Percentiles rank a stretch among this genome's conserved stretches.
Conservation (phyloP, 2,329 filamentous ascomycete species). For the Botryotinia narcissicola region DNA sequence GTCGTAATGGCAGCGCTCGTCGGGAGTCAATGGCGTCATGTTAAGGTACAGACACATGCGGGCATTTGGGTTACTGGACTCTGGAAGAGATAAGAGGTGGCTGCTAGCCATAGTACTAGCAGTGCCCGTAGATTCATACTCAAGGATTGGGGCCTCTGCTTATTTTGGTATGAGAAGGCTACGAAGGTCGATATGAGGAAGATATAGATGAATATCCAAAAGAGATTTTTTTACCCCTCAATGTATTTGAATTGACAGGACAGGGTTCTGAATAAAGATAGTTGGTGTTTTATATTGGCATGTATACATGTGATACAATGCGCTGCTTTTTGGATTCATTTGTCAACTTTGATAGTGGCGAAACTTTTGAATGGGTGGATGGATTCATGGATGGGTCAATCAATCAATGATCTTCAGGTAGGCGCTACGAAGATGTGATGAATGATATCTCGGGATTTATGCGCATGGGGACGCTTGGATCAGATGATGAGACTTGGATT, state of each 20-base stretch:
- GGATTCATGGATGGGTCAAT: background rate
- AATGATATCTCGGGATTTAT: background rate
- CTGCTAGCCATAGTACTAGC: constrained; percentile 1
- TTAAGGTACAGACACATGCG: constrained; percentile 18
- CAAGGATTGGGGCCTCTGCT: background rate
- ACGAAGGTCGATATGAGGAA: background rate
- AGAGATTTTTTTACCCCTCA: background rate
- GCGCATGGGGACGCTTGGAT: background rate
- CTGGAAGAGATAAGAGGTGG: background rate
- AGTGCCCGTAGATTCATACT: background rate
- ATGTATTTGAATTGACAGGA: constrained; percentile 1
- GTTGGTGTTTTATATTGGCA: background rate
- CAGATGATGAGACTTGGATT: background rate
- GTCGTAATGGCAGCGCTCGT: constrained; percentile 20
- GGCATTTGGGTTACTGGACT: background rate
- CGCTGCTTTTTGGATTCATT: background rate
- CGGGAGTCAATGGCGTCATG: constrained; percentile 25
- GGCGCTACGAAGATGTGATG: background rate
- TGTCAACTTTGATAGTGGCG: background rate
- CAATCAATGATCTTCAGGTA: background rate
- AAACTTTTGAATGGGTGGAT: background rate
- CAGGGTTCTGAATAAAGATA: background rate
- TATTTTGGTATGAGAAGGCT: background rate
- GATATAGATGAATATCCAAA: background rate
- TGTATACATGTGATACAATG: background rate